Evolutionary conservation across 2,329 filamentous ascomycete genomes (phyloP).

Genomic region (Fusarium citri): DNA sequence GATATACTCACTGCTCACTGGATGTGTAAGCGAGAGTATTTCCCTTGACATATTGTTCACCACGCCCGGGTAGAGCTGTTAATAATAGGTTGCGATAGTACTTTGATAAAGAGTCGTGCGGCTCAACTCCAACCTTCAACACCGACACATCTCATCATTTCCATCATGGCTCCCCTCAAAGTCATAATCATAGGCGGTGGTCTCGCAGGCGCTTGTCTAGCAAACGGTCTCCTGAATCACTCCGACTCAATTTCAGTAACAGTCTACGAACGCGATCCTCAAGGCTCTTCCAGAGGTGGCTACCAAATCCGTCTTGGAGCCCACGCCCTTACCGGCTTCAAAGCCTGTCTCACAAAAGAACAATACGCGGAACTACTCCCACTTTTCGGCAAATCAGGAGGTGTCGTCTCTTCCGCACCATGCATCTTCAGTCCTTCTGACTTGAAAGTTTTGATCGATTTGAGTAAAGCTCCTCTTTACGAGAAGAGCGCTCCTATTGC

Average conservation of each 20-base stretch:
- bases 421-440: not conserved
- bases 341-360: not conserved
- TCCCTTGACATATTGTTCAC: accelerated
- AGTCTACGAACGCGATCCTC: not conserved
- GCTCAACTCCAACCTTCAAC: not conserved
- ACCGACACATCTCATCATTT: accelerated
- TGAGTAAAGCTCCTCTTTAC: not conserved
- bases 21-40: not conserved
- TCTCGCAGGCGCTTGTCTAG: not conserved
- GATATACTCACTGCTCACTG: accelerated
- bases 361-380: accelerated
- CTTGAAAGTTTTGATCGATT: not conserved
- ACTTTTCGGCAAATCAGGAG: not conserved
- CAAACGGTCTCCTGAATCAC: not conserved
- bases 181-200: not conserved
- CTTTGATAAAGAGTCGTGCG: not conserved
- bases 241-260: not conserved
- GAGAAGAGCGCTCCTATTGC: not conserved
- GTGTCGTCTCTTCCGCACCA: not conserved
- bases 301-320: not conserved
- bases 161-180: not conserved
- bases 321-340: accelerated
- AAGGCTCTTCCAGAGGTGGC: not conserved
- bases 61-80: accelerated
- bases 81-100: too few species aligned